These are phyloP conservation scores for Claviceps citrina DNA, from an alignment of 2,329 filamentous ascomycete species.

Conservation along the genomic window DNA sequence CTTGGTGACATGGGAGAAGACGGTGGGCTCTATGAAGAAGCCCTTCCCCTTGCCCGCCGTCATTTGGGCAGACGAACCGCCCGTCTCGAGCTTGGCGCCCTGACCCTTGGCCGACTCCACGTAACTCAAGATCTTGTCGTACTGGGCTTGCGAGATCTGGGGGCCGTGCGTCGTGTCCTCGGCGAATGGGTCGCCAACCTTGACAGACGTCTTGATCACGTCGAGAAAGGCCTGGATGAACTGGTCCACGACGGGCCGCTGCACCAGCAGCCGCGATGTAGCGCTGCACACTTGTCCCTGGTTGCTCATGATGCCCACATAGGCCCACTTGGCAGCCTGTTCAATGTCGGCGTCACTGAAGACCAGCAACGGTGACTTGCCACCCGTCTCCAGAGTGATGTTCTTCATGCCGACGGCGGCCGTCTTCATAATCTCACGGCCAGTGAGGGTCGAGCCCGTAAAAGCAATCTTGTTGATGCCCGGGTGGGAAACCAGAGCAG, in stretches of 20 bases:
- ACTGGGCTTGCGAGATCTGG: slow-evolving; percentile 55
- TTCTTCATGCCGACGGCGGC: slow-evolving; percentile 52
- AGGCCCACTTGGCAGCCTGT: slow-evolving; percentile 47
- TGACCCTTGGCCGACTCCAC: slow-evolving; percentile 54
- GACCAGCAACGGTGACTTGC: slow-evolving; percentile 49
- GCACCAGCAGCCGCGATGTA: slow-evolving; percentile 48
- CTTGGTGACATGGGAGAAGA: slow-evolving; percentile 27
- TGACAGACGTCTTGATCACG: slow-evolving; percentile 40
- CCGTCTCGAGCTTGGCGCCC: slow-evolving; percentile 50
- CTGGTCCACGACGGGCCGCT: slow-evolving; percentile 42
- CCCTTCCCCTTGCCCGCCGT: slow-evolving; percentile 24
- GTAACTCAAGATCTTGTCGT: slow-evolving; percentile 54
- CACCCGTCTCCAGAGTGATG: slow-evolving; percentile 51
- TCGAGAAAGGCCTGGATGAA: slow-evolving; percentile 50
- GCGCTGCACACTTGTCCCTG: slow-evolving; percentile 51
- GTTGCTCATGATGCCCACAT: slow-evolving; percentile 40
- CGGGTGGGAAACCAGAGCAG: slow-evolving; percentile 51
- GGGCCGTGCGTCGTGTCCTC: slow-evolving; percentile 60
- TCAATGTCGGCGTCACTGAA: slow-evolving; percentile 52
- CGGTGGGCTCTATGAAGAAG: slow-evolving; percentile 30
- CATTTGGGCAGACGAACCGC: slow-evolving; percentile 36
- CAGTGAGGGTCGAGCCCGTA: slow-evolving; percentile 59
- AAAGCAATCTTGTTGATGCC: slow-evolving; percentile 66
- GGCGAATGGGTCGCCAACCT: slow-evolving; percentile 56
- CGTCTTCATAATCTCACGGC: slow-evolving; percentile 60